Conservation (phyloP, 306 rosid species). For the Luffa acutangula region DNA sequence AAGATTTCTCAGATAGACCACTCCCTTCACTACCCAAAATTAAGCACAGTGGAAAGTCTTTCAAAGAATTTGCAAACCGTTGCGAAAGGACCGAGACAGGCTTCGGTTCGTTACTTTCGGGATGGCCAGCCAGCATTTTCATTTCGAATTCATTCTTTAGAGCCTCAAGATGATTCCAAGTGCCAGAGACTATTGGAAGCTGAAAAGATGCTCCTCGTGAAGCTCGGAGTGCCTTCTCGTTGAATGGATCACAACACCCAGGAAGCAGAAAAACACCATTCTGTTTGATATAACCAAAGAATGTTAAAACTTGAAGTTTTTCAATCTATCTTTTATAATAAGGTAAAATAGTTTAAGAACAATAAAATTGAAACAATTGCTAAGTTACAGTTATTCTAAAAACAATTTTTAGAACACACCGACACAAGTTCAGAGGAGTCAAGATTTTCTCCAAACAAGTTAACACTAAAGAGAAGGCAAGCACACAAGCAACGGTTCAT, state of each 20-base stretch:
- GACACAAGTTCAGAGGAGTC: background rate
- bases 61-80: slow-evolving; percentile 36
- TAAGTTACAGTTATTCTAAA: background rate
- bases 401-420: background rate
- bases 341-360: background rate
- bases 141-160: slow-evolving; percentile 39
- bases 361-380: background rate
- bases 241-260: slow-evolving; percentile 91
- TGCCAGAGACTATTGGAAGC: slow-evolving; percentile 69
- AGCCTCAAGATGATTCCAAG: slow-evolving; percentile 56
- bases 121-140: slow-evolving; percentile 79
- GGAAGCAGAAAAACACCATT: slow-evolving; percentile 81
- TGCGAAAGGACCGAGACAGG: slow-evolving; percentile 37
- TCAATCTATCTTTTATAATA: background rate
- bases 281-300: slow-evolving; percentile 25
- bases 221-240: slow-evolving; percentile 90
- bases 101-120: slow-evolving; percentile 35
- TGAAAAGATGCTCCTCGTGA: slow-evolving; percentile 94
- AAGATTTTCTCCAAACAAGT: background rate
- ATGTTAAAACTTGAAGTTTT: background rate
- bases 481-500: background rate
- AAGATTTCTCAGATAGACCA: slow-evolving; percentile 64
- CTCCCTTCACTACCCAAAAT: slow-evolving; percentile 90
- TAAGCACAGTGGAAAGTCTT: slow-evolving; percentile 48
- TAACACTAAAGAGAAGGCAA: background rate